A percentile compares a stretch with the other conserved stretches of the same genome.
phyloP scores from a whole-genome alignment of 495 filamentous ascomycete species.

The Penicillium malachiteum region DNA sequence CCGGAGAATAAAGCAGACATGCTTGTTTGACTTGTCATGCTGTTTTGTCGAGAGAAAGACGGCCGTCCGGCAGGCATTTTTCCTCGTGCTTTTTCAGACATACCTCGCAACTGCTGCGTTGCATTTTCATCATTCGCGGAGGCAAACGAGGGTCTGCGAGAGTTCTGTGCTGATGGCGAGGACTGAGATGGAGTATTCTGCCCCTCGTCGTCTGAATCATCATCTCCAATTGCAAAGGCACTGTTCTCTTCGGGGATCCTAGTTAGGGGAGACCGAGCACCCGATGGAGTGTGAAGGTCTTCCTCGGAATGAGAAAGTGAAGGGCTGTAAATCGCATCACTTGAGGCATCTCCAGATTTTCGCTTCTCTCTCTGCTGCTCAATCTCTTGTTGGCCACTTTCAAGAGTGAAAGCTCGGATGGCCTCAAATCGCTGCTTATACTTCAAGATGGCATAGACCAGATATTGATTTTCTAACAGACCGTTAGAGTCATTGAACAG shows the following conservation, averaged over 20 bases:
- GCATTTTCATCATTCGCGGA: conserved; percentile 76
- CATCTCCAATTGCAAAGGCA: conserved; percentile 87
- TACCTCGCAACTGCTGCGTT: conserved; percentile 85
- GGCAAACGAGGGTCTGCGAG: conserved; percentile 69
- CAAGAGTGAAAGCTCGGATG: conserved; percentile 87
- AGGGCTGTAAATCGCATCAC: conserved; percentile 34
- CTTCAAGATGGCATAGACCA: conserved; percentile 78
- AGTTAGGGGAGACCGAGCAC: conserved; percentile 60
- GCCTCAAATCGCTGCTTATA: conserved; percentile 84
- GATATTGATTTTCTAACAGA: conserved; percentile 70
- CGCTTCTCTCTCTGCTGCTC: conserved; percentile 71
- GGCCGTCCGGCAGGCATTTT: conserved; percentile 90
- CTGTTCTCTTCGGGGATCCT: conserved; percentile 78
- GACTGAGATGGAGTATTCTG: conserved; percentile 68
- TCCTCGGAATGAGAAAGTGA: conserved; percentile 63
- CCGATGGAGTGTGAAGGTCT: conserved; percentile 64
- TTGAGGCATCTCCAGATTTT: conserved; percentile 60
- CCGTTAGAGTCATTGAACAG: conserved; percentile 2
- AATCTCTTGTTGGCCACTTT: conserved; percentile 91
- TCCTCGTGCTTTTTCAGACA: conserved; percentile 96
- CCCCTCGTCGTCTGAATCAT: conserved; percentile 71
- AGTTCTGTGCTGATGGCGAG: conserved; percentile 67
- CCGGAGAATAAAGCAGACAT: conserved; percentile 55
- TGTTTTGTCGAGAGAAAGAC: conserved; percentile 88
- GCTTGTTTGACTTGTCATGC: conserved; percentile 77